A percentile compares a stretch with the other conserved stretches of the same genome.
These are phyloP conservation scores for Rhodotorula paludigena DNA, from an alignment of 768 basidiomycete species.

Conservation along the genomic window DNA sequence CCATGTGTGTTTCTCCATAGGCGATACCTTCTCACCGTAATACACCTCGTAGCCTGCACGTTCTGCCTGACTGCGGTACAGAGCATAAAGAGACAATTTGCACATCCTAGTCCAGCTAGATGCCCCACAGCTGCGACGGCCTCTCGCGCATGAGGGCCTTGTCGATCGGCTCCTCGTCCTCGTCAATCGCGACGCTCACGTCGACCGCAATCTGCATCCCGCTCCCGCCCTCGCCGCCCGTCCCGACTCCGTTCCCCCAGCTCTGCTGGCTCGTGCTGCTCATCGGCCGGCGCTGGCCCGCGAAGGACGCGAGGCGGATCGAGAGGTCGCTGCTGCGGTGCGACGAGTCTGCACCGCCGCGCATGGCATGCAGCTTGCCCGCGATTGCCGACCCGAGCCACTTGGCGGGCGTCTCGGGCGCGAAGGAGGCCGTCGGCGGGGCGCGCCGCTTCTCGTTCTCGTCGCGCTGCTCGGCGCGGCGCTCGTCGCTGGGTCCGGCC, in stretches of 20 bases:
- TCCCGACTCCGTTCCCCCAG: too few species aligned
- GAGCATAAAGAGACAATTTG: too few species aligned
- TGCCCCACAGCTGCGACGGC: too few species aligned
- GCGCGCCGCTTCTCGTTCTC: background rate
- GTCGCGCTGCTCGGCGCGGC: background rate
- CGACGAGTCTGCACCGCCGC: too few species aligned
- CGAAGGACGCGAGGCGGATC: background rate
- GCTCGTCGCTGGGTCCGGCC: background rate
- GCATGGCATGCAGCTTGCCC: background rate
- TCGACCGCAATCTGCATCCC: conserved; percentile 8
- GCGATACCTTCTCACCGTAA: too few species aligned
- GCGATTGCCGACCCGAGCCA: background rate
- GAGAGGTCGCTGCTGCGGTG: background rate
- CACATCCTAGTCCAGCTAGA: background rate
- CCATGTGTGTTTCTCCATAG: too few species aligned
- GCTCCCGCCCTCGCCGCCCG: background rate
- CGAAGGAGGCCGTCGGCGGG: background rate
- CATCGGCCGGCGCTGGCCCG: background rate
- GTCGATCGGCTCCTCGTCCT: background rate
- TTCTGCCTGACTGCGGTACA: too few species aligned
- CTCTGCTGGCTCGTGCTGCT: too few species aligned
- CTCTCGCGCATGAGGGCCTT: background rate
- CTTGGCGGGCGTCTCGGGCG: background rate
- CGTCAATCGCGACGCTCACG: background rate
- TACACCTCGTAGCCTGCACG: too few species aligned